phyloP scores from a whole-genome alignment of 345 rosid species.

The Melastoma malabathricum region DNA sequence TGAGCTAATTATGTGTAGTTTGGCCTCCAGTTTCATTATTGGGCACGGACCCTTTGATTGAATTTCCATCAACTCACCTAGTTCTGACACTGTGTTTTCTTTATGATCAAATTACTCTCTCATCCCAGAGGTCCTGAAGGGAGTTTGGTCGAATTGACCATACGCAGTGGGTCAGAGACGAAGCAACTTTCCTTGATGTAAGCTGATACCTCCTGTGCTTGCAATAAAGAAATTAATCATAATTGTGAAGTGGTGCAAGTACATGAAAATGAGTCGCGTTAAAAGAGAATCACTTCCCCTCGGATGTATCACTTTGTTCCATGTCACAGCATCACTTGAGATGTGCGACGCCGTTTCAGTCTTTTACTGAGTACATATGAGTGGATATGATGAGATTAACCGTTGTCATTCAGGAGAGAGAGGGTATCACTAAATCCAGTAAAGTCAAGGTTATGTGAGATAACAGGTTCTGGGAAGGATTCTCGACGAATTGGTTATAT shows the following conservation, averaged over 20 bases:
- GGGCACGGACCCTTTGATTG: too few relatives aligned
- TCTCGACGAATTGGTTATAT: conserved; percentile 78
- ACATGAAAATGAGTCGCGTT: neutral
- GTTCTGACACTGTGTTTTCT: too few relatives aligned
- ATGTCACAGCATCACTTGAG: neutral
- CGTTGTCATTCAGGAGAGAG: conserved; percentile 50
- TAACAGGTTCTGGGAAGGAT: conserved; percentile 58
- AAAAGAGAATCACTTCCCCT: too few relatives aligned
- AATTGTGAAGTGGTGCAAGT: neutral
- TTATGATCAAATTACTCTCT: too few relatives aligned
- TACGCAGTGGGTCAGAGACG: conserved; percentile 62
- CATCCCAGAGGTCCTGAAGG: conserved; percentile 88
- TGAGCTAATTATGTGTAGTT: too few relatives aligned
- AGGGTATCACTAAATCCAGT: conserved; percentile 78
- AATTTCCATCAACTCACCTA: too few relatives aligned
- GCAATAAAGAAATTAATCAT: neutral
- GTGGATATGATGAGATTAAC: conserved; percentile 3
- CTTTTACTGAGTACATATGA: neutral
- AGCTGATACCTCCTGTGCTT: conserved; percentile 5
- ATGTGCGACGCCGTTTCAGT: neutral
- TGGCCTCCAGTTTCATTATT: too few relatives aligned
- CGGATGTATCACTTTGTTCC: neutral
- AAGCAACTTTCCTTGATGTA: conserved; percentile 64
- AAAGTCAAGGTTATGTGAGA: conserved; percentile 66
- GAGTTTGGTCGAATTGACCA: conserved; percentile 62